Evolutionary conservation across 805 yeast species (phyloP), one percentile per base, ranked within the genome.

Genomic region (Starmerella stigmatis): DNA sequence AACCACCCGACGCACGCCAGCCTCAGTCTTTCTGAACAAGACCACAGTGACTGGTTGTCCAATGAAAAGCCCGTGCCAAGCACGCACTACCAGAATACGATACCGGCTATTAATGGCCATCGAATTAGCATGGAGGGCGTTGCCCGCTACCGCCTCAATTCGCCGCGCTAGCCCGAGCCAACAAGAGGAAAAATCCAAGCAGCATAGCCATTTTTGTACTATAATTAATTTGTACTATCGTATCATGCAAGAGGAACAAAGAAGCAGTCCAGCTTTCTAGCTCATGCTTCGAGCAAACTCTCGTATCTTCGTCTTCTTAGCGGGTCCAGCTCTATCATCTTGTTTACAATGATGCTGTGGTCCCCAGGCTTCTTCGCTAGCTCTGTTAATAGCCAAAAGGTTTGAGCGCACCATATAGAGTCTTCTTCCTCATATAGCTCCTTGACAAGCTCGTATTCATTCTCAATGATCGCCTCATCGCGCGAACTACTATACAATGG

Each of bases 371-470:
- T 28, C 22, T 41, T 46, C 21, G 25, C 27, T 17, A 21, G 17
- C 20, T 10, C 4, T 10, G 27, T 19, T 5, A 50, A 29, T 12
- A 17, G 22, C 13, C 27, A 28, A 12, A 51, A 34, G 30, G 40
- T 27, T 4, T 53, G 50, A 1, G 46, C 54, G 10, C 49, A 45
- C 45, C 43, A 46, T 1, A 44, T 43, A 10, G 50, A 31, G 27
- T 27, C 21, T 30, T 52, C 56, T 19, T 51, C 55, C 10, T 46
- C 51, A 35, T 37, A 45, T 2, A 52, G 37, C 30, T 52, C 55
- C 27, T 26, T 22, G 2, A 52, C 40, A 19, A 17, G 86, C 6
- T 76, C 84, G 27, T 71, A 67, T 57, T 92, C 97, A 39, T 84
- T 70, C 28, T 73, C 78, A 55, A 81, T 78, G 43, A 88, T 69